phyloP scores from a whole-genome alignment of 345 rosid species.

The Gossypium stocksii region DNA sequence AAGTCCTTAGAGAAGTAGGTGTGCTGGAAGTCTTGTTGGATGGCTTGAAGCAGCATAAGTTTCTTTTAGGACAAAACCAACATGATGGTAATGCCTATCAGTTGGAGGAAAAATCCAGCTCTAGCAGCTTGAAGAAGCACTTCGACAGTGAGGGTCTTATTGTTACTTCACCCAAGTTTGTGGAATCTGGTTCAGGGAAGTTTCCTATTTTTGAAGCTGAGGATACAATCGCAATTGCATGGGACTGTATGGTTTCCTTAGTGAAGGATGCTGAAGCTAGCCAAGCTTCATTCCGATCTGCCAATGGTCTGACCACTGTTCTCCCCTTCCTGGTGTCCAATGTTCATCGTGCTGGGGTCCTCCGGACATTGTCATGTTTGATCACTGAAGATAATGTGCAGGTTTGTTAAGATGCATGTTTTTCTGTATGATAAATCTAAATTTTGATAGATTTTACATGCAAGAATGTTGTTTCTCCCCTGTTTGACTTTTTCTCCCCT shows the following conservation, averaged over 20 bases:
- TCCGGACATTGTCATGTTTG: conserved; percentile 85
- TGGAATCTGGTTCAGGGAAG: conserved; percentile 77
- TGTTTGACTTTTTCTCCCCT: background rate
- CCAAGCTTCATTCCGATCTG: conserved; percentile 83
- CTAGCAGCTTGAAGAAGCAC: conserved; percentile 83
- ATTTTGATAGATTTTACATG: background rate
- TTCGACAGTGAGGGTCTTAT: conserved; percentile 70
- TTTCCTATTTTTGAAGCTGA: conserved; percentile 83
- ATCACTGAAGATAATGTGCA: conserved; percentile 85
- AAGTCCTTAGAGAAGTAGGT: conserved; percentile 95
- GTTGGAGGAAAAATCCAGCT: conserved; percentile 57
- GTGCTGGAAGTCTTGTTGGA: conserved; percentile 88
- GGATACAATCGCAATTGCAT: conserved; percentile 68
- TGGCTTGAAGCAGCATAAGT: conserved; percentile 93
- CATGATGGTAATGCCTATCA: conserved; percentile 36
- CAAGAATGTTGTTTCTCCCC: background rate
- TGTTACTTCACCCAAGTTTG: conserved; percentile 80
- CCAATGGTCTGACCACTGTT: conserved; percentile 76
- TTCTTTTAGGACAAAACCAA: conserved; percentile 70
- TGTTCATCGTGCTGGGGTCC: conserved; percentile 86
- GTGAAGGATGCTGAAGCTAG: conserved; percentile 87
- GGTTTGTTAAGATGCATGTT: conserved; percentile 38
- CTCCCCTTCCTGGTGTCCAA: conserved; percentile 83
- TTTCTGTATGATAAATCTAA: conserved; percentile 4
- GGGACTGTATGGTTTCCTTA: conserved; percentile 93